Evolutionary conservation across 2,329 filamentous ascomycete species (phyloP).

Genomic region (Cryphonectria japonica): DNA sequence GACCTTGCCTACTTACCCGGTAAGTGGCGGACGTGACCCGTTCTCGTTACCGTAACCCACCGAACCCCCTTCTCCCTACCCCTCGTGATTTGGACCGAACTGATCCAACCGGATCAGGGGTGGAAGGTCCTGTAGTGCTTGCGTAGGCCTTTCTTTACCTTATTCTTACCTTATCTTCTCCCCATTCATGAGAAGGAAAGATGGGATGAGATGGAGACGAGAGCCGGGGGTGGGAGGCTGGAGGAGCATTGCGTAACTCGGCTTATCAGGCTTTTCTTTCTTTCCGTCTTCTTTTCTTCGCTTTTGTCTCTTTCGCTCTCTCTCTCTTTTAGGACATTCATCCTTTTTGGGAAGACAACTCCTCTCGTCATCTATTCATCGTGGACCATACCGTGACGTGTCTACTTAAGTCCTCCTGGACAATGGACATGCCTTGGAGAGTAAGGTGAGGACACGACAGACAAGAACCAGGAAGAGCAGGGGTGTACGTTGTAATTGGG

Average conservation of each 20-base stretch:
- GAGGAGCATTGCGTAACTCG: background rate
- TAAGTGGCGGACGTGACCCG: background rate
- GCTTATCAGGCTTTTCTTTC: background rate
- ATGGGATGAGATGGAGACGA: background rate
- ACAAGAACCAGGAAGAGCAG: background rate
- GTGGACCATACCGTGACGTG: background rate
- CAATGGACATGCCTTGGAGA: background rate
- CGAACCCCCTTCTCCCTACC: too few species aligned
- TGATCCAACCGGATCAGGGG: too few species aligned
- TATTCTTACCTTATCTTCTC: background rate
- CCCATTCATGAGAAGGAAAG: background rate
- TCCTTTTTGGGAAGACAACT: background rate
- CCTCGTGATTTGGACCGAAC: background rate
- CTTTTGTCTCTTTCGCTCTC: background rate
- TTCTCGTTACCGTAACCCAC: background rate
- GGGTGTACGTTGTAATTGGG: background rate
- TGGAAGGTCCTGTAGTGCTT: background rate
- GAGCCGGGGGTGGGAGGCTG: background rate
- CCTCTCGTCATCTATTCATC: background rate
- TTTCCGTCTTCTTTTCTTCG: background rate
- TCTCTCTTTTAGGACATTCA: background rate
- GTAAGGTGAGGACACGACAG: background rate
- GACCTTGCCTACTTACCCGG: background rate
- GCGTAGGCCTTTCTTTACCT: slow-evolving; percentile 3
- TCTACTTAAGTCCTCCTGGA: background rate